Conservation (phyloP, 169 alveolate species). For the Perkinsus olseni region DNA sequence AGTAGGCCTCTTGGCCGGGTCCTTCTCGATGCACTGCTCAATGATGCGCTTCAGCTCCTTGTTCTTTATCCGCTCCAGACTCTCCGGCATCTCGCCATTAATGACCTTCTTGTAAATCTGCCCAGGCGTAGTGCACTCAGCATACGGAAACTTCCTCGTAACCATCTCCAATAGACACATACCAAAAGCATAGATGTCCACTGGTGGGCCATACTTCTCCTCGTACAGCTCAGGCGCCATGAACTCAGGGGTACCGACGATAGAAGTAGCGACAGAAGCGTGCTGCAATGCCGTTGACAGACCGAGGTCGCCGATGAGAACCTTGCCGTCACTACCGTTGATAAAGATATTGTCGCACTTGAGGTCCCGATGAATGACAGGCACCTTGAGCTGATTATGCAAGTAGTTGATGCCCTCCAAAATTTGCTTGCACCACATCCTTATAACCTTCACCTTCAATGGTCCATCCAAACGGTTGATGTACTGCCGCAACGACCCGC, state of each 20-base stretch:
- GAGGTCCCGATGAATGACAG: constrained; percentile 79
- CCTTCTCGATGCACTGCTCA: constrained; percentile 17
- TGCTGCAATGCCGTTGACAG: constrained; percentile 28
- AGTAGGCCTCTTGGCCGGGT: neutral
- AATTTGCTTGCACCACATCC: constrained; percentile 72
- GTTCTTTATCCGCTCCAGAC: constrained; percentile 13
- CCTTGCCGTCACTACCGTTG: constrained; percentile 67
- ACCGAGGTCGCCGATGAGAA: constrained; percentile 70
- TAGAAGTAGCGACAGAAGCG: constrained; percentile 33
- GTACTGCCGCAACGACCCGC: constrained; percentile 73
- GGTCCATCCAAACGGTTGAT: constrained; percentile 54
- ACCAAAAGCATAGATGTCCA: constrained; percentile 85
- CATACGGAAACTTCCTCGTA: constrained; percentile 65
- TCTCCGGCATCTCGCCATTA: constrained; percentile 10
- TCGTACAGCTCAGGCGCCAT: constrained; percentile 88
- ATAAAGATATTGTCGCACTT: constrained; percentile 82
- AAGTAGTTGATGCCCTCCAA: constrained; percentile 69
- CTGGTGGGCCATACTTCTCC: constrained; percentile 73
- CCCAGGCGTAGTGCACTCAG: constrained; percentile 69
- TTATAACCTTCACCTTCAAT: constrained; percentile 60
- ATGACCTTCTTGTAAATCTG: constrained; percentile 59
- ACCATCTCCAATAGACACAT: constrained; percentile 76
- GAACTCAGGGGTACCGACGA: constrained; percentile 79
- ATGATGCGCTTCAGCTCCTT: constrained; percentile 17
- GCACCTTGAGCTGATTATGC: constrained; percentile 64